Percentiles rank a stretch among this genome's conserved stretches.
Conservation (phyloP, 768 basidiomycete species). For the Rhizopogon vesiculosus region DNA sequence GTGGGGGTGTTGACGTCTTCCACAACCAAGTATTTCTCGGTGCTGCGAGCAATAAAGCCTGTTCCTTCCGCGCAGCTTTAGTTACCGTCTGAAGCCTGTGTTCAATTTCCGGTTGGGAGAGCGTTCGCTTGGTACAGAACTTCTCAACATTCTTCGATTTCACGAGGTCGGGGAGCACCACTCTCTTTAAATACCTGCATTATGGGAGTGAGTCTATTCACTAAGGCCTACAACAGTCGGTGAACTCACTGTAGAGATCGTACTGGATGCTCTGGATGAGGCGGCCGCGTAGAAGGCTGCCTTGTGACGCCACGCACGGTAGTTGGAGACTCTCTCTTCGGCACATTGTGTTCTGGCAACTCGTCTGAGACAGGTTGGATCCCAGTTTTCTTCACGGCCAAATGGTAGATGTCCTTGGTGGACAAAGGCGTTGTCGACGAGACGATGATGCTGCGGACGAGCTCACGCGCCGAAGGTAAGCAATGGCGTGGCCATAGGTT, state of each 20-base stretch:
- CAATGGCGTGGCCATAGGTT: neutral
- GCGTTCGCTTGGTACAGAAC: slow-evolving; percentile 28
- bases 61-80: slow-evolving; percentile 14
- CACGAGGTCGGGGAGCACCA: slow-evolving; percentile 44
- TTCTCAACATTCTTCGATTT: slow-evolving; percentile 39
- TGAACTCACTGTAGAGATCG: slow-evolving; percentile 47
- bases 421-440: slow-evolving; percentile 17
- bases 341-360: neutral
- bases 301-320: neutral
- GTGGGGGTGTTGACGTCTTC: slow-evolving; percentile 14
- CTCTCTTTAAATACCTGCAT: slow-evolving; percentile 50
- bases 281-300: slow-evolving; percentile 22
- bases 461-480: slow-evolving; percentile 2
- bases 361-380: neutral
- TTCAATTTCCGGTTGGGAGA: slow-evolving; percentile 22
- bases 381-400: slow-evolving; percentile 11
- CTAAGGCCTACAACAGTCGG: neutral
- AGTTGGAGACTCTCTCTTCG: neutral
- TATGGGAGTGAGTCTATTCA: neutral
- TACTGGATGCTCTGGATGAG: slow-evolving; percentile 42
- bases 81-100: slow-evolving; percentile 14
- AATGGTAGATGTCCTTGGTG: slow-evolving; percentile 23
- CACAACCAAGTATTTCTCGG: slow-evolving; percentile 39
- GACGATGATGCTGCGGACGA: slow-evolving; percentile 16
- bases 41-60: slow-evolving; percentile 7